Percentiles rank a stretch among this genome's conserved stretches.
Conservation (phyloP, 2,329 filamentous ascomycete species). For the Nakataea oryzae region DNA sequence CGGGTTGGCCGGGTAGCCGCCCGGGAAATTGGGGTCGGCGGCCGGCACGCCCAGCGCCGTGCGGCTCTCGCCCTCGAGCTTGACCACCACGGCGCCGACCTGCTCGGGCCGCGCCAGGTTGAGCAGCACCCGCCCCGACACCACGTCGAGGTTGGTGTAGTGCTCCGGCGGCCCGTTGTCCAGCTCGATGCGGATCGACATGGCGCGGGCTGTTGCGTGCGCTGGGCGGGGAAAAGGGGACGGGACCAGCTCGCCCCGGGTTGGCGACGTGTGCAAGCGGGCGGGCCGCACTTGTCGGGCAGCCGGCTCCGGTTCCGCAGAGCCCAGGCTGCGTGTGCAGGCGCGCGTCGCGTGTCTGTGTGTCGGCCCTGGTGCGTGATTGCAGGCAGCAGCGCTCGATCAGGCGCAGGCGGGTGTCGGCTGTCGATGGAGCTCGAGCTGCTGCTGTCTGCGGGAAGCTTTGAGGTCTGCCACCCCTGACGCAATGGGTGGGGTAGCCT, state of each 20-base stretch:
- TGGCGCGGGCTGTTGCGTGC: conserved; percentile 20
- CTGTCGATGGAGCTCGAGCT: not conserved
- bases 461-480: not conserved
- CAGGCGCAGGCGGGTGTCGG: not conserved
- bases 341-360: no score
- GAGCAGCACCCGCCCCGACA: conserved; percentile 52
- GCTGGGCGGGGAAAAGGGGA: not conserved
- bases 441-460: not conserved
- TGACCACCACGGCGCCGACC: conserved; percentile 65
- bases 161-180: conserved; percentile 53
- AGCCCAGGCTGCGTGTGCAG: not conserved
- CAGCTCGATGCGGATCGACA: conserved; percentile 59
- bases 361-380: not conserved
- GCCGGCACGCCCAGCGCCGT: conserved; percentile 49
- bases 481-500: not conserved
- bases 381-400: no score
- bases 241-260: no score
- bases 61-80: conserved; percentile 70
- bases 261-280: no score
- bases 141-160: conserved; percentile 70
- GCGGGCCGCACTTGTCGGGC: not conserved
- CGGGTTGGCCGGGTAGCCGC: conserved; percentile 22
- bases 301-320: not conserved
- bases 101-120: conserved; percentile 54
- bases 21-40: conserved; percentile 20